Evolutionary conservation across 805 yeast species (phyloP).

Genomic region (Saccharomycopsis fermentans): DNA sequence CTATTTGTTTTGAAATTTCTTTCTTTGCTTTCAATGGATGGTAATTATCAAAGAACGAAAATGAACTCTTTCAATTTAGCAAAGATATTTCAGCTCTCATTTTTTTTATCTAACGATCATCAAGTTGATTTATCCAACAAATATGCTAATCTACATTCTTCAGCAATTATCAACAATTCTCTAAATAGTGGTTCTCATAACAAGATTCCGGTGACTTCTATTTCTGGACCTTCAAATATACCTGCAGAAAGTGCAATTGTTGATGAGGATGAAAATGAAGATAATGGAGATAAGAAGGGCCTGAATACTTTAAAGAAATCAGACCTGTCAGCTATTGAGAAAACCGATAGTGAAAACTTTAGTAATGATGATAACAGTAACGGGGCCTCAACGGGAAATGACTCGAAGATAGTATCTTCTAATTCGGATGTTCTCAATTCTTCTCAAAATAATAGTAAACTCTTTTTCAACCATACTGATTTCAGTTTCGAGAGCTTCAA

Average conservation of each 20-base stretch:
- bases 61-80: slow-evolving; percentile 30
- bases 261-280: not conserved
- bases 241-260: not conserved
- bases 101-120: slow-evolving; percentile 21
- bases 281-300: not conserved
- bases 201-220: not conserved
- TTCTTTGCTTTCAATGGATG: slow-evolving; percentile 1
- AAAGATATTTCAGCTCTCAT: slow-evolving; percentile 30
- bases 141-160: not conserved
- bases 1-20: slow-evolving; percentile 9
- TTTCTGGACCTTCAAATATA: not conserved
- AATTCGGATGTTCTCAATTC: not conserved
- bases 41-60: slow-evolving; percentile 23
- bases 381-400: slow-evolving; percentile 2
- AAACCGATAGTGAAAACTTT: not conserved
- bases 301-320: not conserved
- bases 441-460: not conserved
- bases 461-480: not conserved
- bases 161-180: not conserved
- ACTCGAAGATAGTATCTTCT: slow-evolving; percentile 6
- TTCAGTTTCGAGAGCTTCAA: slow-evolving; percentile 17
- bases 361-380: not conserved
- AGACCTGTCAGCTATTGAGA: not conserved
- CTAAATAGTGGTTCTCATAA: not conserved
- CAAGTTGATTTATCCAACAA: not conserved